These are phyloP conservation scores for Xylariaceae sp. DNA, from an alignment of 2,329 filamentous ascomycete genomes.

Conservation along the genomic window DNA sequence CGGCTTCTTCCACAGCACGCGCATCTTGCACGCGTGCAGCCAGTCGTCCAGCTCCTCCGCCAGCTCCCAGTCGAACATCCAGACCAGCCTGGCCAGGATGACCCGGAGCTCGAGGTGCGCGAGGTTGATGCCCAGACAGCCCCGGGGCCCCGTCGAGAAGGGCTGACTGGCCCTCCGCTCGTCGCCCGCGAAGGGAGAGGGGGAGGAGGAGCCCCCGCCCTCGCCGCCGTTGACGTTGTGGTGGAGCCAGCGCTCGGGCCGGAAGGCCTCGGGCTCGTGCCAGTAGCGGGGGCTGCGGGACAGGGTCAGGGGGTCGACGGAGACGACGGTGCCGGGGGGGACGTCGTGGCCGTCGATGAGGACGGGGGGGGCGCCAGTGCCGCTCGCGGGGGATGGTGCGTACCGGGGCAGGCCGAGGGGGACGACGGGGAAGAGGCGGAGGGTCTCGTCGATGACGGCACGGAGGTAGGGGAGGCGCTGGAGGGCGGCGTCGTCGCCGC, in stretches of 20 bases:
- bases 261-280: slow-evolving; percentile 14
- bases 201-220: too few relatives aligned
- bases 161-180: slow-evolving; percentile 18
- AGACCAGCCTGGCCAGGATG: slow-evolving; percentile 33
- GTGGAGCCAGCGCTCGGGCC: slow-evolving; percentile 20
- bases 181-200: too few relatives aligned
- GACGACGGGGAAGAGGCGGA: slow-evolving; percentile 32
- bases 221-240: slow-evolving; percentile 11
- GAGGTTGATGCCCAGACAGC: slow-evolving; percentile 23
- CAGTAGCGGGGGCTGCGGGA: slow-evolving; percentile 13
- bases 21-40: slow-evolving; percentile 25
- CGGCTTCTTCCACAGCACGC: slow-evolving; percentile 29
- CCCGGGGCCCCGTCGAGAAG: slow-evolving; percentile 16
- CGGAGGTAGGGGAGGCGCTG: slow-evolving; percentile 27
- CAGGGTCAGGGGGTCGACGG: slow-evolving; percentile 4
- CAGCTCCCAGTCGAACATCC: slow-evolving; percentile 32
- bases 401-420: slow-evolving; percentile 23
- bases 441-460: slow-evolving; percentile 31
- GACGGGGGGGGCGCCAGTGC: slow-evolving; percentile 6
- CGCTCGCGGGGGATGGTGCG: too few relatives aligned
- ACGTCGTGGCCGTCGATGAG: slow-evolving; percentile 15
- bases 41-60: slow-evolving; percentile 29
- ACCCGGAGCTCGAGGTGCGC: slow-evolving; percentile 35
- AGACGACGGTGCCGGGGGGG: slow-evolving; percentile 13
- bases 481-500: slow-evolving; percentile 9